phyloP scores from a whole-genome alignment of 768 basidiomycete species.

The Lanmaoa pseudosensibilis region DNA sequence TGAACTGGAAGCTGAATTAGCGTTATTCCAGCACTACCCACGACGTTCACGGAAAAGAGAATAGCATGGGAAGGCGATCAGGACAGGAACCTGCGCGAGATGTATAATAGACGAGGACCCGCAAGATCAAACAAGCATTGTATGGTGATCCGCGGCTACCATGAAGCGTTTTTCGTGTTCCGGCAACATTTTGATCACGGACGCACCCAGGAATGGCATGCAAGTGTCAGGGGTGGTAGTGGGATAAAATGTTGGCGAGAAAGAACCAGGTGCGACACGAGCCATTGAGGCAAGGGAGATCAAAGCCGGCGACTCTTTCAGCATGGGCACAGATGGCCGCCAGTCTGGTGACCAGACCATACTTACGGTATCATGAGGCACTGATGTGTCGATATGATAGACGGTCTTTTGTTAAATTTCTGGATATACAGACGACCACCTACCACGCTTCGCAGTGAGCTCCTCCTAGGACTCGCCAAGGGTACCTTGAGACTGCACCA shows the following conservation, averaged over 20 bases:
- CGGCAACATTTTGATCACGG: background rate
- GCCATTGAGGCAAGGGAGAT: too few species aligned
- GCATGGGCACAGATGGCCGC: background rate
- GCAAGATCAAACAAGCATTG: background rate
- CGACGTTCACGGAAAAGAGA: background rate
- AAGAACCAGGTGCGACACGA: background rate
- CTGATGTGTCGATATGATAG: too few species aligned
- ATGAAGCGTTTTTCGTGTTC: too few species aligned
- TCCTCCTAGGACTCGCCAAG: too few species aligned
- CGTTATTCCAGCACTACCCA: background rate
- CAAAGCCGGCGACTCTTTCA: background rate
- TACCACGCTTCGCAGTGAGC: too few species aligned
- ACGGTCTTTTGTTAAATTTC: too few species aligned
- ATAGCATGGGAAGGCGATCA: background rate
- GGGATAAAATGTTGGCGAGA: background rate
- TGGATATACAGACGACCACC: too few species aligned
- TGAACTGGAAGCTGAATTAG: background rate
- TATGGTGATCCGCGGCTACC: background rate
- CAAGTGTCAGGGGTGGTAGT: background rate
- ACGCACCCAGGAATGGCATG: too few species aligned
- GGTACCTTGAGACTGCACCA: too few species aligned
- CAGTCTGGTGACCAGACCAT: too few species aligned
- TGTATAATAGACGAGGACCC: background rate
- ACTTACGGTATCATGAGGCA: too few species aligned
- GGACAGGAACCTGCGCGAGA: background rate